These are phyloP conservation scores for Aureobasidium sp. DNA, from an alignment of 2,329 filamentous ascomycete genomes.

Conservation along the genomic window DNA sequence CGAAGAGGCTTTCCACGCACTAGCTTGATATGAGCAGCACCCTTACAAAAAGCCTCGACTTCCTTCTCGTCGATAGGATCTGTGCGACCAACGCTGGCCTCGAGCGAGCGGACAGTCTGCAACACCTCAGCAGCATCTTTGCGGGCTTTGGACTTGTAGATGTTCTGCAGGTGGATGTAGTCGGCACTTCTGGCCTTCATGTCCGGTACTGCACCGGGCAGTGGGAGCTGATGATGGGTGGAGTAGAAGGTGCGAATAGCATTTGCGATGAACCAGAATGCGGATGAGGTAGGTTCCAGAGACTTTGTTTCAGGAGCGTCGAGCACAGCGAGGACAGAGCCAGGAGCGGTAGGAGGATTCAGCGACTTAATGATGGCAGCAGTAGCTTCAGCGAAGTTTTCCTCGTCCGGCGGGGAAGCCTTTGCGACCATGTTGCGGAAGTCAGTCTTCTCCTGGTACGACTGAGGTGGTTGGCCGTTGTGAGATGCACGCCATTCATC, in stretches of 20 bases:
- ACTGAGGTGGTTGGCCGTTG: conserved; percentile 59
- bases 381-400: conserved; percentile 93
- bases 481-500: conserved; percentile 70
- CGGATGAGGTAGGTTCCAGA: conserved; percentile 43
- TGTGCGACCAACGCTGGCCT: conserved; percentile 41
- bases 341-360: conserved; percentile 58
- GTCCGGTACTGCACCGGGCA: conserved; percentile 83
- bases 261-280: conserved; percentile 84
- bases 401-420: conserved; percentile 66
- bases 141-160: conserved; percentile 85
- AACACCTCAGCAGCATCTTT: conserved; percentile 71
- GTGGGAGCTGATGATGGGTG: conserved; percentile 65
- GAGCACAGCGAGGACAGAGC: conserved; percentile 70
- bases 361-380: conserved; percentile 85
- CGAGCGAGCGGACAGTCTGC: conserved; percentile 51
- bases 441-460: conserved; percentile 77
- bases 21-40: conserved; percentile 85
- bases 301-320: conserved; percentile 54
- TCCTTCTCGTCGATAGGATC: conserved; percentile 57
- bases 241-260: conserved; percentile 72
- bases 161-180: conserved; percentile 83
- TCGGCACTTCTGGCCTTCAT: conserved; percentile 94
- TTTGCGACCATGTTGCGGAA: conserved; percentile 71
- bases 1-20: conserved; percentile 58
- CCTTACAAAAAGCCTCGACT: conserved; percentile 90